These are phyloP conservation scores for Powellomyces hirtus DNA, from an alignment of 192 early-diverging fungal species.

Conservation along the genomic window DNA sequence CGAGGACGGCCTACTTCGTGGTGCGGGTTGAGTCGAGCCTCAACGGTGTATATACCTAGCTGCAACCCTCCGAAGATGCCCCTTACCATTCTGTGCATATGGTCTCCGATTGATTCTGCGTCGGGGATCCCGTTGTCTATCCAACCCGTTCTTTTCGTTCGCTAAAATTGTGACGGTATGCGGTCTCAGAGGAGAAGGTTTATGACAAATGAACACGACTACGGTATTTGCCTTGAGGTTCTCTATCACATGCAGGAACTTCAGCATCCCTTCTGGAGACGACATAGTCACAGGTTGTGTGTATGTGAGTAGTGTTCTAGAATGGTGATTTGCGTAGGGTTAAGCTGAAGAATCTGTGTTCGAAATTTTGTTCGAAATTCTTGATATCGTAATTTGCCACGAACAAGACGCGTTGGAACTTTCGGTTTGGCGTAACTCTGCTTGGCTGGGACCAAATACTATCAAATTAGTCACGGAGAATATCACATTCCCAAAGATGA, in stretches of 20 bases:
- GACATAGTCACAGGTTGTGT: conserved; percentile 13
- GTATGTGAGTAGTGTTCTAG: not conserved
- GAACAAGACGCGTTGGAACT: too few relatives aligned
- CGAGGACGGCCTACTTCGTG: conserved; percentile 66
- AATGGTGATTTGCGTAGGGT: too few relatives aligned
- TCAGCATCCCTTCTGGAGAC: conserved; percentile 6
- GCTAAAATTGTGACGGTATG: conserved; percentile 35
- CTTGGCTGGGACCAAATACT: too few relatives aligned
- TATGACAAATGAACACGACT: not conserved
- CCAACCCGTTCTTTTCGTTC: conserved; percentile 94
- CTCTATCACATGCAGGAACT: conserved; percentile 79
- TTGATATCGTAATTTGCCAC: too few relatives aligned
- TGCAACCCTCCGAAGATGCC: too few relatives aligned
- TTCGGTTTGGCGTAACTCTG: too few relatives aligned
- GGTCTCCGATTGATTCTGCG: conserved; percentile 89
- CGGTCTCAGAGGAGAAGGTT: not conserved
- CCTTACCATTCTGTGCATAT: conserved; percentile 90
- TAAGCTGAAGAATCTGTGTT: too few relatives aligned
- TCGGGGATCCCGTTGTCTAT: conserved; percentile 63
- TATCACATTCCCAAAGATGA: too few relatives aligned
- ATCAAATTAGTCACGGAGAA: too few relatives aligned
- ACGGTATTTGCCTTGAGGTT: conserved; percentile 68
- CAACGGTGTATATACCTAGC: too few relatives aligned
- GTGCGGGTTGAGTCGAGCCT: too few relatives aligned
- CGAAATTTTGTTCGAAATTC: too few relatives aligned